These are phyloP conservation scores for Odontarrhena argentea DNA, from an alignment of 345 rosid genomes.

Conservation along the genomic window DNA sequence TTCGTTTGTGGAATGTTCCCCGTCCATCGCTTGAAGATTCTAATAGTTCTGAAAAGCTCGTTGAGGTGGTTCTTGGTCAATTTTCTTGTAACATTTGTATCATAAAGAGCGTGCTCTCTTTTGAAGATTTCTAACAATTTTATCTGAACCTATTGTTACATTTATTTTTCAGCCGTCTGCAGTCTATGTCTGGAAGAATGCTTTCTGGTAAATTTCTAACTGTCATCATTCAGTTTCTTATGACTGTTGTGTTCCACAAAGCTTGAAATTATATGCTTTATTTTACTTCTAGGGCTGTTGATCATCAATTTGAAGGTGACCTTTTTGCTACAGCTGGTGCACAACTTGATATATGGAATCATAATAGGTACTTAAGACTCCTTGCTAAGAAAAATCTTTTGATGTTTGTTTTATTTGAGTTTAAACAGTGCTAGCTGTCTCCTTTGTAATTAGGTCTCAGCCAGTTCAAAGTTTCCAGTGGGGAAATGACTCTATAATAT, in stretches of 20 bases:
- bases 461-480: slow-evolving; percentile 84
- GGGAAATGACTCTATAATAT: slow-evolving; percentile 83
- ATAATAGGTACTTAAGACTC: slow-evolving; percentile 66
- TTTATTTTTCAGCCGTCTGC: slow-evolving; percentile 63
- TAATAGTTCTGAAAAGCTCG: slow-evolving; percentile 41
- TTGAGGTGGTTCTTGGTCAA: slow-evolving; percentile 54
- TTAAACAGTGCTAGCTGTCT: slow-evolving; percentile 6
- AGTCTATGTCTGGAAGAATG: slow-evolving; percentile 75
- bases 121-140: background rate
- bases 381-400: background rate
- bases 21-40: slow-evolving; percentile 61
- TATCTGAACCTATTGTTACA: slow-evolving; percentile 31
- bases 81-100: background rate
- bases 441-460: slow-evolving; percentile 64
- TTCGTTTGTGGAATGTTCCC: slow-evolving; percentile 95
- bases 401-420: background rate
- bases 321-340: slow-evolving; percentile 95
- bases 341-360: slow-evolving; percentile 93
- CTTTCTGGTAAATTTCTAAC: slow-evolving; percentile 62
- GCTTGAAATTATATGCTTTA: slow-evolving; percentile 2
- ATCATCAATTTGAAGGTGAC: slow-evolving; percentile 91
- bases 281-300: slow-evolving; percentile 69
- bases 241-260: background rate
- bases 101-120: background rate
- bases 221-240: slow-evolving; percentile 19